Percentiles rank a stretch among this genome's conserved stretches.
Evolutionary conservation across 2,329 filamentous ascomycete species (phyloP).

Genomic region (Domatiomyces globalis): DNA sequence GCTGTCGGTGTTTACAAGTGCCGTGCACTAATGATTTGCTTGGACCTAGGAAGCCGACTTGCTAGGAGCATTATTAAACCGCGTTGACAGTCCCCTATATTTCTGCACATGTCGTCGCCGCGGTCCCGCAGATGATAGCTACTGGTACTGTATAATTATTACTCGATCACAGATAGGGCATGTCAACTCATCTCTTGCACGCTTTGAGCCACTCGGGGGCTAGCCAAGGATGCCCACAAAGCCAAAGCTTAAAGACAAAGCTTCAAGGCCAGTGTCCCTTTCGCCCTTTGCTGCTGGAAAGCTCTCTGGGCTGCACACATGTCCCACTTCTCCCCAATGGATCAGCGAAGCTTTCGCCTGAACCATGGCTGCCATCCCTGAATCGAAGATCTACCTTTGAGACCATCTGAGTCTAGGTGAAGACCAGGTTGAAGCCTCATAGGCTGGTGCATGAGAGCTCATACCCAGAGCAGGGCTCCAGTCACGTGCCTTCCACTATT

Average conservation of each 20-base stretch:
- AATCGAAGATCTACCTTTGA: background rate
- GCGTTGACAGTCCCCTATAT: background rate
- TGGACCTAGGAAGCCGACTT: background rate
- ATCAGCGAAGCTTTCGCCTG: background rate
- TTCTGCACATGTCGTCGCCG: background rate
- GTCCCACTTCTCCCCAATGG: background rate
- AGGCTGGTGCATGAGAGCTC: too few relatives aligned
- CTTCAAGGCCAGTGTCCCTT: background rate
- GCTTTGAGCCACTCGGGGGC: background rate
- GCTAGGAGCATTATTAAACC: background rate
- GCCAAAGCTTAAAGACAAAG: background rate
- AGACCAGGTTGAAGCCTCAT: too few relatives aligned
- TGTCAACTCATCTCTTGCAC: background rate
- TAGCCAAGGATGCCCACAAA: background rate
- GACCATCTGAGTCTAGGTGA: background rate
- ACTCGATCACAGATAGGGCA: background rate
- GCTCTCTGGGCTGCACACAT: background rate
- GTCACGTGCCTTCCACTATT: background rate
- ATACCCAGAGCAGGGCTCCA: background rate
- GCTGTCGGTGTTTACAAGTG: too few relatives aligned
- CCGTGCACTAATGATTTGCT: background rate
- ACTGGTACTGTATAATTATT: background rate
- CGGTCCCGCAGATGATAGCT: background rate
- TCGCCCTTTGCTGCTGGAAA: background rate
- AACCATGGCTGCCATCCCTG: background rate